These are phyloP conservation scores for Aspergillus sp. DNA, from an alignment of 2,329 filamentous ascomycete genomes.

Conservation along the genomic window DNA sequence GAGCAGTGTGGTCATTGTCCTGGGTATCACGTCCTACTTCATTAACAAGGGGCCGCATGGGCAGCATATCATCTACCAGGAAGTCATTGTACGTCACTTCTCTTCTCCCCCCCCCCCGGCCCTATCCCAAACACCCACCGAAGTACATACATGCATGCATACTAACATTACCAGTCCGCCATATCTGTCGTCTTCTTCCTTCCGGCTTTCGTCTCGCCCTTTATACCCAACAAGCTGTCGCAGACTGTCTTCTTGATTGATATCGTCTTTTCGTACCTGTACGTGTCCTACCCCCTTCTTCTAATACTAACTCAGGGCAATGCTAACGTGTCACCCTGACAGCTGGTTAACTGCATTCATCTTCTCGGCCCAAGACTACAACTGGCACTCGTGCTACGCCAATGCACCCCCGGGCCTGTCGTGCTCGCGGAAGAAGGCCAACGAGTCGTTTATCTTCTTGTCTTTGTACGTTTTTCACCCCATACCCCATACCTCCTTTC, in stretches of 20 bases:
- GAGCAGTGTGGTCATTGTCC: slow-evolving; percentile 33
- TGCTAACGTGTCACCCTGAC: slow-evolving; percentile 2
- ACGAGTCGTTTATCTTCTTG: slow-evolving; percentile 39
- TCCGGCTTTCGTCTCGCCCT: slow-evolving; percentile 35
- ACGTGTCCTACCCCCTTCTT: slow-evolving; percentile 6
- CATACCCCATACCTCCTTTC: not conserved
- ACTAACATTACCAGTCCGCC: slow-evolving; percentile 13
- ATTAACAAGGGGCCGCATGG: slow-evolving; percentile 25
- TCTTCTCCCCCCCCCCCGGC: not conserved
- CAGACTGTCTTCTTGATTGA: slow-evolving; percentile 34
- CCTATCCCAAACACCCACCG: not conserved
- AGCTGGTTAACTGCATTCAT: slow-evolving; percentile 44
- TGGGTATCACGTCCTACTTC: slow-evolving; percentile 36
- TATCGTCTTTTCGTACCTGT: slow-evolving; percentile 41
- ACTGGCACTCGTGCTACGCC: slow-evolving; percentile 21
- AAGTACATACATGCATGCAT: slow-evolving; percentile 1
- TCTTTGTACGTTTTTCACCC: slow-evolving; percentile 31
- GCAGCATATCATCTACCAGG: slow-evolving; percentile 30
- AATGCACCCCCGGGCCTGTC: slow-evolving; percentile 24
- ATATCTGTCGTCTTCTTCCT: slow-evolving; percentile 37
- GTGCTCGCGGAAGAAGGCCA: slow-evolving; percentile 34
- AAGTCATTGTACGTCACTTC: slow-evolving; percentile 30
- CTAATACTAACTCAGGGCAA: not conserved
- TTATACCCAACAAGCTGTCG: slow-evolving; percentile 29
- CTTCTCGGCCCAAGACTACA: slow-evolving; percentile 41